Evolutionary conservation across 371 early-diverging fungal genomes (phyloP), one percentile per base, ranked within the genome.

Genomic region (Mortierella sp.): DNA sequence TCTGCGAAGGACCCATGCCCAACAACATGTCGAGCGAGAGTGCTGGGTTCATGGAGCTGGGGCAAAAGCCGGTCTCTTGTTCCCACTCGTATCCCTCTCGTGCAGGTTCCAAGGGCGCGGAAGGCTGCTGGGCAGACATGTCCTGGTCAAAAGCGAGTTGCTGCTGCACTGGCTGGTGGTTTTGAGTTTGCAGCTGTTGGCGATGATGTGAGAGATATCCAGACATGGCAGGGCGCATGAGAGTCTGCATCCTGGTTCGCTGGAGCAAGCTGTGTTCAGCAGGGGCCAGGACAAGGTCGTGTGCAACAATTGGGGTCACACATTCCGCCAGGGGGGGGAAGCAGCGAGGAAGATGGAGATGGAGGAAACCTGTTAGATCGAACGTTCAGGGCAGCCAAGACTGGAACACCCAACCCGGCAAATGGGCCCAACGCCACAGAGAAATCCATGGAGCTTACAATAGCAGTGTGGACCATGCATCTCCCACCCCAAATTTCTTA

Each of bases 251-350:
- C 28, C 66, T 65, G 57, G 66, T 60, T 37, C 66, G 41, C 39
- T 71, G 72, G 31, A 71, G 62, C 72, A 71, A 65, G 39, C 72
- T 71, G 48, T 60, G n/a, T n/a, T n/a, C n/a, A n/a, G n/a, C n/a
- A n/a, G n/a, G n/a, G n/a, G n/a, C n/a, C n/a, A n/a, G n/a, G n/a
- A n/a, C n/a, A n/a, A n/a, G n/a, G n/a, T n/a, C n/a, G n/a, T n/a
- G n/a, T n/a, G n/a, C n/a, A n/a, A n/a, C n/a, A n/a, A n/a, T n/a
- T n/a, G n/a, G n/a, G n/a, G n/a, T n/a, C n/a, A n/a, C n/a, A n/a
- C n/a, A n/a, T n/a, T n/a, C n/a, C n/a, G n/a, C n/a, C n/a, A n/a
- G n/a, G n/a, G n/a, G n/a, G n/a, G n/a, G n/a, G n/a, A n/a, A n/a
- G n/a, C n/a, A n/a, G n/a, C n/a, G n/a, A n/a, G n/a, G n/a, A n/a